phyloP scores from a whole-genome alignment of 164 flowering plant species.

The Vitis cinerea region DNA sequence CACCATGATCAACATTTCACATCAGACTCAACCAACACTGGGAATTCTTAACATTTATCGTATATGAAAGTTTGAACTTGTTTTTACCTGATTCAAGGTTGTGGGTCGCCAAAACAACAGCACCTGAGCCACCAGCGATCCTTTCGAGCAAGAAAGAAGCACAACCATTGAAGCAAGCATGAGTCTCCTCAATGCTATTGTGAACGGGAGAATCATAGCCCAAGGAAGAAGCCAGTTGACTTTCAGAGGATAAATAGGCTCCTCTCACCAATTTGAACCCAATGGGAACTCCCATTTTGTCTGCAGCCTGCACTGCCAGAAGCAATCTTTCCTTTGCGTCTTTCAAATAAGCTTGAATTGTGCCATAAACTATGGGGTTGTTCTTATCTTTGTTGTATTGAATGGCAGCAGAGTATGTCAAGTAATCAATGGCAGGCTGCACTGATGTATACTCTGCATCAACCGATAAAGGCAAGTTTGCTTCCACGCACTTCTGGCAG shows the following conservation, averaged over 20 bases:
- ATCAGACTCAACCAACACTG: not conserved
- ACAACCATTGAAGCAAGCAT: constrained; percentile 68
- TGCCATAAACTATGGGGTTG: constrained; percentile 59
- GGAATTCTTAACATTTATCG: no score
- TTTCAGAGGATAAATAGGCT: constrained; percentile 79
- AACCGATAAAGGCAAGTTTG: constrained; percentile 49
- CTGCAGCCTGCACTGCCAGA: constrained; percentile 49
- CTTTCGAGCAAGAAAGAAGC: constrained; percentile 64
- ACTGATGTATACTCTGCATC: constrained; percentile 86
- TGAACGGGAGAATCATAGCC: constrained; percentile 78
- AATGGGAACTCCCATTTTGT: constrained; percentile 57
- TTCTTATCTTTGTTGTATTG: constrained; percentile 30
- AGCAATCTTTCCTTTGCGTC: constrained; percentile 70
- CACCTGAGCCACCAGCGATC: constrained; percentile 49
- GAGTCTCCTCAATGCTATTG: constrained; percentile 62
- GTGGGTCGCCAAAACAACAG: constrained; percentile 81
- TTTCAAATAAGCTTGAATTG: constrained; percentile 78
- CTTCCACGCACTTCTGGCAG: constrained; percentile 42
- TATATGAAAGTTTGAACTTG: no score
- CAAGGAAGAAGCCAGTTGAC: constrained; percentile 49
- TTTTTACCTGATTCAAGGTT: constrained; percentile 81
- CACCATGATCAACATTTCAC: not conserved
- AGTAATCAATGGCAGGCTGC: constrained; percentile 88
- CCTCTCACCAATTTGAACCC: constrained; percentile 91
- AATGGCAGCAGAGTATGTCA: constrained; percentile 59